A percentile compares a stretch with the other conserved stretches of the same genome.
Evolutionary conservation across 169 alveolate genomes (phyloP).

Genomic region (Cryptosporidium meleagridis): DNA sequence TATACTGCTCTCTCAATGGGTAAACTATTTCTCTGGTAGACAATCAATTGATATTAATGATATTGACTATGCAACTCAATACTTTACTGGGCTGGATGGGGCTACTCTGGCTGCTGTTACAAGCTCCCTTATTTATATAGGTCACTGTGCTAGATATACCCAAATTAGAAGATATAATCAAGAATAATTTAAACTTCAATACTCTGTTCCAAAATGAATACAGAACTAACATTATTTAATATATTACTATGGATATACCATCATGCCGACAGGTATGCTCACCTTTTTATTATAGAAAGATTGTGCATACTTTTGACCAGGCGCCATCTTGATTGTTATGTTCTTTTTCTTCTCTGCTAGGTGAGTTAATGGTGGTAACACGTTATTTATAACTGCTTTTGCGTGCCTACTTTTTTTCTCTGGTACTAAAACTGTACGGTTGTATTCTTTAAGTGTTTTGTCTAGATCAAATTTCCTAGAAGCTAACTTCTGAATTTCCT

Average conservation of each 20-base stretch:
- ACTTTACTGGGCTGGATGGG: slow-evolving; percentile 27
- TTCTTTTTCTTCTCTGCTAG: slow-evolving; percentile 11
- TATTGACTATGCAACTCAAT: slow-evolving; percentile 56
- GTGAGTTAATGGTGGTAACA: slow-evolving; percentile 51
- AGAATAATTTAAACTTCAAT: neutral
- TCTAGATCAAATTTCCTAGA: neutral
- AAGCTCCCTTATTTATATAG: slow-evolving; percentile 45
- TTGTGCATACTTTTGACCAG: slow-evolving; percentile 72
- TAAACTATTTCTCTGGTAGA: slow-evolving; percentile 34
- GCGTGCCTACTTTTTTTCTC: slow-evolving; percentile 31
- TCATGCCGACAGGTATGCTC: slow-evolving; percentile 26
- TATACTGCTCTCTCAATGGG: slow-evolving; percentile 38
- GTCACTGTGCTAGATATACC: slow-evolving; percentile 69
- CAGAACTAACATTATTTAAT: neutral
- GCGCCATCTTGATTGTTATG: neutral
- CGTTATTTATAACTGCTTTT: slow-evolving; percentile 20
- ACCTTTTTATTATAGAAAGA: slow-evolving; percentile 32
- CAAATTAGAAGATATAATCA: slow-evolving; percentile 43
- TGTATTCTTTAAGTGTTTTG: slow-evolving; percentile 22
- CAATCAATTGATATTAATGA: slow-evolving; percentile 41
- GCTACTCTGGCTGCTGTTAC: slow-evolving; percentile 40
- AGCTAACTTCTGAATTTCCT: neutral
- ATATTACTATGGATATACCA: neutral
- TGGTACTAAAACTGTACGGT: neutral
- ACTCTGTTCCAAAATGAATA: neutral